A percentile compares a stretch with the other conserved stretches of the same genome.
phyloP scores from a whole-genome alignment of 2,329 filamentous ascomycete genomes.

The Parastagonospora nodorum region DNA sequence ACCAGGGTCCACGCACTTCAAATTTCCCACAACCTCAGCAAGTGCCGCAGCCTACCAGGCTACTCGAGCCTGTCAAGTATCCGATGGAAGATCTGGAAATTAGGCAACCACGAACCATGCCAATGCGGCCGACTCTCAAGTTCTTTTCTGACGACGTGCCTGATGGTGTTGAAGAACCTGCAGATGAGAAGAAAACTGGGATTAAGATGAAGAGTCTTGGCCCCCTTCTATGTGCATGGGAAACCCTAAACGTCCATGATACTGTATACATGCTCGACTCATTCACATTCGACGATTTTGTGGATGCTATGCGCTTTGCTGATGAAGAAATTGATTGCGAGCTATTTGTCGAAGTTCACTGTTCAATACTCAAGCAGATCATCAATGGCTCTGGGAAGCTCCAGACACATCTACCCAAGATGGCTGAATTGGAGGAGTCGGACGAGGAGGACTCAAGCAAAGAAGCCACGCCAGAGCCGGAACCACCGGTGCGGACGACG shows the following conservation, averaged over 20 bases:
- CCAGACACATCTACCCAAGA: constrained; percentile 76
- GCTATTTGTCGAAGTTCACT: constrained; percentile 88
- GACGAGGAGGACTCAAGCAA: constrained; percentile 58
- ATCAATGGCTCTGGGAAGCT: constrained; percentile 81
- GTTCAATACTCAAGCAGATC: constrained; percentile 84
- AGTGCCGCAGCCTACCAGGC: constrained; percentile 57
- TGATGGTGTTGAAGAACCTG: constrained; percentile 42
- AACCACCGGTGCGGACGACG: constrained; percentile 79
- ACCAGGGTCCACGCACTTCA: constrained; percentile 43
- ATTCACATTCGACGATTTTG: constrained; percentile 95
- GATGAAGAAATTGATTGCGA: constrained; percentile 78
- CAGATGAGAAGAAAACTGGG: constrained; percentile 51
- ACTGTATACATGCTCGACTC: constrained; percentile 93
- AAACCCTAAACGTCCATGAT: constrained; percentile 97
- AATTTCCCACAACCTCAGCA: constrained; percentile 50
- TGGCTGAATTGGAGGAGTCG: constrained; percentile 53
- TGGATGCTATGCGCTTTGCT: constrained; percentile 81
- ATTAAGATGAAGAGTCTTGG: constrained; percentile 87
- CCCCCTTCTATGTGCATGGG: constrained; percentile 86
- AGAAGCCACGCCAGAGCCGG: constrained; percentile 61
- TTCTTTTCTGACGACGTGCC: constrained; percentile 71
- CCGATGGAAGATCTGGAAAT: constrained; percentile 94
- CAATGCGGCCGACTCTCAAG: constrained; percentile 74
- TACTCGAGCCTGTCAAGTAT: constrained; percentile 74
- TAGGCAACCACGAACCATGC: constrained; percentile 65